A percentile compares a stretch with the other conserved stretches of the same genome.
Conservation (phyloP, 139 green algal species). For the Ettlia oleoabundans region DNA sequence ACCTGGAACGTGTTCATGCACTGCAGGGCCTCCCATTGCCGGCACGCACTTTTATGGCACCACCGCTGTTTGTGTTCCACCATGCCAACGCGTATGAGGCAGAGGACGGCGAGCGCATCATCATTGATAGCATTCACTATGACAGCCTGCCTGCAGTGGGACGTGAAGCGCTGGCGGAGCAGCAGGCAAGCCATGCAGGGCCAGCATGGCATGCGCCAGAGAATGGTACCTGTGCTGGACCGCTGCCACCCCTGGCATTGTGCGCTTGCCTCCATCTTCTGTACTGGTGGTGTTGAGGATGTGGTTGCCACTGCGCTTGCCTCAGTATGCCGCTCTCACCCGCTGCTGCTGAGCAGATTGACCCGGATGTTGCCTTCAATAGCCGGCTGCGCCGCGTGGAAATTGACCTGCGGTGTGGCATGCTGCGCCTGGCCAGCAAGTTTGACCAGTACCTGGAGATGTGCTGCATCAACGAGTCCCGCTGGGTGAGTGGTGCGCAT, state of each 20-base stretch:
- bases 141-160: conserved; percentile 48
- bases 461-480: conserved; percentile 37
- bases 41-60: neutral
- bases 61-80: conserved; percentile 77
- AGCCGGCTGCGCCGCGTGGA: conserved; percentile 59
- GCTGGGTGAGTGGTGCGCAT: neutral
- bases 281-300: too few species aligned
- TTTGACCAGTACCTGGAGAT: conserved; percentile 68
- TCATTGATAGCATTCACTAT: conserved; percentile 69
- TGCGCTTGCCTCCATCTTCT: too few species aligned
- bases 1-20: neutral
- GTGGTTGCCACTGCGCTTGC: too few species aligned
- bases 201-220: too few species aligned
- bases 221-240: too few species aligned
- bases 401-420: conserved; percentile 42
- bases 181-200: conserved; percentile 20
- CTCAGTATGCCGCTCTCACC: too few species aligned
- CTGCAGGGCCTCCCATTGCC: neutral
- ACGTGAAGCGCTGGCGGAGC: conserved; percentile 29
- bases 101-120: conserved; percentile 30
- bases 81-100: conserved; percentile 79
- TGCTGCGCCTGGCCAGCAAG: conserved; percentile 1
- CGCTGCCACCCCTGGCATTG: too few species aligned
- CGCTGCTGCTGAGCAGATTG: conserved; percentile 1
- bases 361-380: conserved; percentile 52